Evolutionary conservation across 2,329 filamentous ascomycete species (phyloP).

Genomic region (Penicillium sp.): DNA sequence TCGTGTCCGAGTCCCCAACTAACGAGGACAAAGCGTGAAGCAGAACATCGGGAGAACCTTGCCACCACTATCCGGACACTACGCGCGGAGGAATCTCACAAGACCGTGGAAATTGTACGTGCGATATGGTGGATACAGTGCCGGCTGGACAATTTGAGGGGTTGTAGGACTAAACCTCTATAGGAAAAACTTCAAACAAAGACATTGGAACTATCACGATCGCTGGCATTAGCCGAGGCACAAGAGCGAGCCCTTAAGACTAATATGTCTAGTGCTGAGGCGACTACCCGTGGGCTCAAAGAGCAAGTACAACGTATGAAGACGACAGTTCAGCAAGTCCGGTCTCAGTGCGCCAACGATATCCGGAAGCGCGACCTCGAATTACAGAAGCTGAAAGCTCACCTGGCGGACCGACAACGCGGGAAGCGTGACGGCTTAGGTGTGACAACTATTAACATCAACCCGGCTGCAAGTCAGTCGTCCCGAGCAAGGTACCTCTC

Average conservation of each 20-base stretch:
- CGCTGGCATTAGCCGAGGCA: constrained; percentile 66
- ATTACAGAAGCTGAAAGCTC: constrained; percentile 85
- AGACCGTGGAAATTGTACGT: constrained; percentile 70
- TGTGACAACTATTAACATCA: constrained; percentile 55
- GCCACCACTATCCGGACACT: constrained; percentile 77
- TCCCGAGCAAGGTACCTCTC: constrained; percentile 33
- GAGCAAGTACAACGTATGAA: constrained; percentile 84
- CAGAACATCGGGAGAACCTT: constrained; percentile 83
- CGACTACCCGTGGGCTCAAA: constrained; percentile 74
- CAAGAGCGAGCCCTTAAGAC: constrained; percentile 72
- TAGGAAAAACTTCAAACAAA: constrained; percentile 60
- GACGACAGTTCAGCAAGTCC: constrained; percentile 77
- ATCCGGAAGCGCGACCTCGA: constrained; percentile 88
- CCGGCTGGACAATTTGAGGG: not conserved
- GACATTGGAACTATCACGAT: constrained; percentile 61
- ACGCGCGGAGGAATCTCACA: constrained; percentile 75
- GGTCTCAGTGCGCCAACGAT: constrained; percentile 86
- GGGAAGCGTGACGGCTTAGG: constrained; percentile 58
- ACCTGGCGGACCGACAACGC: constrained; percentile 73
- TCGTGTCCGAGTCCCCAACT: constrained; percentile 4
- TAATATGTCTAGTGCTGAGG: constrained; percentile 75
- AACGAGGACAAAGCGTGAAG: constrained; percentile 69
- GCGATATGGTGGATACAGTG: not conserved
- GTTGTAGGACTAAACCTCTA: constrained; percentile 21
- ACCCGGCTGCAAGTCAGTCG: constrained; percentile 44